Base-by-base conservation (phyloP, 495 filamentous ascomycete genomes). In the Arthonia radiata region DNA sequence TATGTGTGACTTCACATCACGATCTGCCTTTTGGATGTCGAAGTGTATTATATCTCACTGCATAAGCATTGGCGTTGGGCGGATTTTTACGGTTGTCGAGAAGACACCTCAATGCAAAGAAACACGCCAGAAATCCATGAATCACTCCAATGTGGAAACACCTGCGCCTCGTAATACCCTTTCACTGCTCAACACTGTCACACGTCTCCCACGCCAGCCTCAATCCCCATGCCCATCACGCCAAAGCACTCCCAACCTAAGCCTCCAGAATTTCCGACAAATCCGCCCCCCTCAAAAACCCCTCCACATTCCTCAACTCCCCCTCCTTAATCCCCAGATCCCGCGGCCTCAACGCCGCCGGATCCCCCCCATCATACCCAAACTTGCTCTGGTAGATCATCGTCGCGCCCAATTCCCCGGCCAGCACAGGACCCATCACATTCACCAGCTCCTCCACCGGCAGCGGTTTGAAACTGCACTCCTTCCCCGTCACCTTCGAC, bases 301-400 rank as follows among this genome's bases (percentile, higher is more conserved):
- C 31, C 13, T 27, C 27, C 16, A 42, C 31, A 19, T 31, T 34
- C 4, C 37, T 25, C 17, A 42, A 27, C 15, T 42, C 28, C 2
- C 23, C 29, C 14, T 13, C n/a, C 10, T 31, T 25, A 15, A 42
- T 40, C 2, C 31, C 37, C 13, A 42, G 15, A 17, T 41, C 30
- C 28, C 34, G 21, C 1, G 40, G 37, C 26, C 35, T 31, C 15
- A 41, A 28, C 3, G 37, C 38, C 29, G 30, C 27, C 12, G 37
- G 25, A 29, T 48, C 42, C 1, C 46, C 32, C 7, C 43, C 50
- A 33, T 40, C 39, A 31, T 47, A 54, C 2, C 47, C 50, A 38
- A 37, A 49, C 29, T 45, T 37, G 16, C 42, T 31, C 23, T 39
- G 31, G 19, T 47, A 50, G 21, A 27, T 21, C 18, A 43, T 36